phyloP scores from a whole-genome alignment of 139 green algal species.

The Nannochloris sp. region DNA sequence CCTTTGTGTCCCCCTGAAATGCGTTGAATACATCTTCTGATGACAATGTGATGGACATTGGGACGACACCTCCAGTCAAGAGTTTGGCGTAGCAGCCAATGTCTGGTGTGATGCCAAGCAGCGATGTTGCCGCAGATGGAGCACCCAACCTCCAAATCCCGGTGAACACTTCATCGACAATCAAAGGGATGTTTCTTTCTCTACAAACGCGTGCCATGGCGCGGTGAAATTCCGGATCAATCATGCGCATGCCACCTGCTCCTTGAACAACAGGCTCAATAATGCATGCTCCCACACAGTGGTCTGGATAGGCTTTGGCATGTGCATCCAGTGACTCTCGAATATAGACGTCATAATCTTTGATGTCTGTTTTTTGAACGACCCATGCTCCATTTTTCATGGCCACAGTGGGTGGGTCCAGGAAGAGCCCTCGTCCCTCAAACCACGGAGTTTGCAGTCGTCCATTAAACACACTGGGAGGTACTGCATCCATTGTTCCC shows the following conservation, averaged over 20 bases:
- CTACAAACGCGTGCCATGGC: slow-evolving; percentile 51
- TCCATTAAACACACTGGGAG: slow-evolving; percentile 70
- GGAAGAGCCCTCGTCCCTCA: slow-evolving; percentile 58
- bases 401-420: slow-evolving; percentile 59
- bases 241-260: slow-evolving; percentile 87
- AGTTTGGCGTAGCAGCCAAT: slow-evolving; percentile 95
- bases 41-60: slow-evolving; percentile 78
- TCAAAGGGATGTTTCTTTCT: slow-evolving; percentile 67
- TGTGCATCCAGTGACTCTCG: not conserved
- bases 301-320: slow-evolving; percentile 9
- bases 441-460: slow-evolving; percentile 70
- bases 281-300: slow-evolving; percentile 43
- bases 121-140: slow-evolving; percentile 31
- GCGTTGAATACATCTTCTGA: slow-evolving; percentile 68
- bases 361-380: too few species aligned
- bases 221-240: slow-evolving; percentile 87
- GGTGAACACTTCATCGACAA: slow-evolving; percentile 92
- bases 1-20: slow-evolving; percentile 57
- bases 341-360: not conserved
- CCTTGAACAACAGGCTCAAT: slow-evolving; percentile 84
- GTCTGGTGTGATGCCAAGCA: slow-evolving; percentile 74
- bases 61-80: slow-evolving; percentile 72
- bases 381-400: slow-evolving; percentile 38
- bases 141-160: slow-evolving; percentile 80
- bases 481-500: slow-evolving; percentile 77